Evolutionary conservation across 805 yeast genomes (phyloP).

Genomic region (Candida chilensis): DNA sequence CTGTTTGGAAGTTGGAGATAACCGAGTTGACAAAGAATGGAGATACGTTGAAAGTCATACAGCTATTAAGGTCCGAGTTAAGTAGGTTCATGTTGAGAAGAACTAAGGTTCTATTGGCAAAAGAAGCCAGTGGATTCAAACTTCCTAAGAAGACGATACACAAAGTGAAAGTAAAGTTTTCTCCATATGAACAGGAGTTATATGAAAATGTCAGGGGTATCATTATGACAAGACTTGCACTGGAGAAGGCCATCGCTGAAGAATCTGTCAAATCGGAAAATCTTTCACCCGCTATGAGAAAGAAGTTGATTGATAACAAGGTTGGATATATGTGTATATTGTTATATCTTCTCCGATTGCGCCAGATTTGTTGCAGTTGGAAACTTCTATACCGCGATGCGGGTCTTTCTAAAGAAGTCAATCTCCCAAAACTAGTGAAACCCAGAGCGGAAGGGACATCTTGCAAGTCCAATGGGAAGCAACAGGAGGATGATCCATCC

Average conservation of each 20-base stretch:
- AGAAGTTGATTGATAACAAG: too few species aligned
- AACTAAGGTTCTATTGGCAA: constrained; percentile 24
- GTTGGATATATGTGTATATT: constrained; percentile 12
- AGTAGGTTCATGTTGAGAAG: constrained; percentile 32
- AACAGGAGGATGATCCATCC: constrained; percentile 4
- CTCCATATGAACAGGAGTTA: constrained; percentile 11
- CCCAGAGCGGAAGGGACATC: constrained; percentile 2
- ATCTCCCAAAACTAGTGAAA: constrained; percentile 1
- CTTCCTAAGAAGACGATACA: constrained; percentile 11
- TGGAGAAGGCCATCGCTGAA: too few species aligned
- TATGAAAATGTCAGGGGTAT: constrained; percentile 8
- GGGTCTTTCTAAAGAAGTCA: constrained; percentile 3
- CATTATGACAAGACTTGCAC: not conserved
- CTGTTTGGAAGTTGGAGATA: constrained; percentile 19
- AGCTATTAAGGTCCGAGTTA: constrained; percentile 11
- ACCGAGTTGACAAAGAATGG: constrained; percentile 22
- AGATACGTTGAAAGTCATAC: constrained; percentile 28
- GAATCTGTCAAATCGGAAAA: too few species aligned
- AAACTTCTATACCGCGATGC: constrained; percentile 4
- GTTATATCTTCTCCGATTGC: constrained; percentile 18
- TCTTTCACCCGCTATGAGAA: too few species aligned
- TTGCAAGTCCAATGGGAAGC: too few species aligned
- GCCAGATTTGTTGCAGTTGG: constrained; percentile 27
- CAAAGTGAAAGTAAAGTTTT: constrained; percentile 10
- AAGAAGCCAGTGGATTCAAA: constrained; percentile 6